Evolutionary conservation across 2,329 filamentous ascomycete species (phyloP), one percentile per base, ranked within the genome.

Genomic region (Epichloe sibirici): DNA sequence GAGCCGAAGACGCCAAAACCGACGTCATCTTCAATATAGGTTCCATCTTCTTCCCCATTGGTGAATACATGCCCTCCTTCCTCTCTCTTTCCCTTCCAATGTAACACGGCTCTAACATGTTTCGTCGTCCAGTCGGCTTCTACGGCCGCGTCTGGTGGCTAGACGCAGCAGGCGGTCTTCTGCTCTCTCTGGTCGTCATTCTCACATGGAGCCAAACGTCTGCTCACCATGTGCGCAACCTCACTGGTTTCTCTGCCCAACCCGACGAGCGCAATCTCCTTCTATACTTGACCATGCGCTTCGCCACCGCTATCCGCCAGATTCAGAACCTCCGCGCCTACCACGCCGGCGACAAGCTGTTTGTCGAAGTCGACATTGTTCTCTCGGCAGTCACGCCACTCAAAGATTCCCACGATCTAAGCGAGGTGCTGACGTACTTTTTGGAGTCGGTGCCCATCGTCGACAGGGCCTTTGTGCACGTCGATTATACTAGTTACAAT

Each of bases 21-120:
- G 87, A 95, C 62, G 86, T 95, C 31, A 82, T 95, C 35, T 95
- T 95, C 77, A 95, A 95, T 69, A 81, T 81, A 1, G 91, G 93
- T 62, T 90, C 86, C 57, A 93, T 95, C 62, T 76, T 93, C 25
- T 95, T 95, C 63, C 90, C 90, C 1, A 79, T 94, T 8, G 62
- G 77, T 80, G 67, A 57, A 73, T 35, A 17, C 9, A 7, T 23
- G 3, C 67, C 5, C 34, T 23, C 31, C 31, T 23, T 50, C 9
- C 35, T 40, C 28, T 42, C 3, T 5, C 9, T 21, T n/a, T 28
- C 15, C 2, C 17, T 9, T n/a, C 13, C 25, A 45, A 15, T 44
- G 12, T 13, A 38, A 9, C 45, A 17, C 43, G 25, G 5, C 42
- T 31, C 48, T 35, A 8, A 49, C 48, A 49, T 12, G 15, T 3